Conservation (phyloP, 106 monocot genomes). For the Dioscorea alata region DNA sequence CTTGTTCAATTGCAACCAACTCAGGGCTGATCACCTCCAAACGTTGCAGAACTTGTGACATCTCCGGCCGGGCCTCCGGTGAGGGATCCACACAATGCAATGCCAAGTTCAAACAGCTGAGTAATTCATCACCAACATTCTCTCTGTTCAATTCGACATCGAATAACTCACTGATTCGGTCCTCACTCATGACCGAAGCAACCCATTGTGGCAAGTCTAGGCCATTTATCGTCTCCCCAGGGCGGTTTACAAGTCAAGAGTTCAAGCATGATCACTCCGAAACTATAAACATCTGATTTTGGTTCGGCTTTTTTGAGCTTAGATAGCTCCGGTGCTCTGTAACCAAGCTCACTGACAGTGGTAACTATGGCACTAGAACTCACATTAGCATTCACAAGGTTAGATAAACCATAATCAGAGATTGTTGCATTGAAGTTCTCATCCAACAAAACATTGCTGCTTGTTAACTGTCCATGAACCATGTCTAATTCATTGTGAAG, state of each 20-base stretch:
- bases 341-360: slow-evolving; percentile 59
- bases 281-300: slow-evolving; percentile 80
- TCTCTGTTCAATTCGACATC: slow-evolving; percentile 77
- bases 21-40: slow-evolving; percentile 81
- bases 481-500: slow-evolving; percentile 55
- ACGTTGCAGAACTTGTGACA: slow-evolving; percentile 51
- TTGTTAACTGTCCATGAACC: slow-evolving; percentile 79
- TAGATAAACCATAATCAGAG: slow-evolving; percentile 59
- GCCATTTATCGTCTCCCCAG: slow-evolving; percentile 64
- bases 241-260: slow-evolving; percentile 87
- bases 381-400: slow-evolving; percentile 63
- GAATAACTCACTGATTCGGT: slow-evolving; percentile 92
- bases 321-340: slow-evolving; percentile 83
- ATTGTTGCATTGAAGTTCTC: slow-evolving; percentile 46
- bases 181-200: slow-evolving; percentile 78
- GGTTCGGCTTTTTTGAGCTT: slow-evolving; percentile 73
- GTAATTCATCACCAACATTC: slow-evolving; percentile 50
- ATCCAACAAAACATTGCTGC: slow-evolving; percentile 59
- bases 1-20: slow-evolving; percentile 5
- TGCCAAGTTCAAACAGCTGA: slow-evolving; percentile 80
- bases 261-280: slow-evolving; percentile 82
- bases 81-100: slow-evolving; percentile 78
- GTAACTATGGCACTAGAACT: slow-evolving; percentile 50
- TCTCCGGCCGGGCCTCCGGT: slow-evolving; percentile 63
- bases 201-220: slow-evolving; percentile 87